Base-by-base conservation (phyloP, 2,329 filamentous ascomycete species). In the Laburnicola sp. region DNA sequence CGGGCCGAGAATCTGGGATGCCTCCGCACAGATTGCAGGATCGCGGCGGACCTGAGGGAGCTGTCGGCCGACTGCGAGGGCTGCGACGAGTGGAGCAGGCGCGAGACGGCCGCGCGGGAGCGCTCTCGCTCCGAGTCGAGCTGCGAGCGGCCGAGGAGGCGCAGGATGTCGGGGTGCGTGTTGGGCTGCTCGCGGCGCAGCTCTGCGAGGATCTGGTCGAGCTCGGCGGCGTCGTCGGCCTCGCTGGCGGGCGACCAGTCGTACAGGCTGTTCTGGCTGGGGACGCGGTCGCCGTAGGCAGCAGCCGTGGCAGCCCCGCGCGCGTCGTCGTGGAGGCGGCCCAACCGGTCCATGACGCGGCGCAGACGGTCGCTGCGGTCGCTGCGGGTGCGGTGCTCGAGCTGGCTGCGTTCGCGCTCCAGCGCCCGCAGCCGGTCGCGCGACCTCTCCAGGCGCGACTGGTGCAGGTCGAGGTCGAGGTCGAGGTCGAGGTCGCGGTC, bases 171-270 rank as follows among this genome's bases (percentile, higher is more conserved):
- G 6, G 71, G 70, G 44, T 74, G 68, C 3, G 70, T 71, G 42
- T 65, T 65, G 1, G 71, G 65, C 50, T 73, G 71, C 50, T 75
- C 67, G 43, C 68, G 65, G 21, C 75, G 64, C 45, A 78, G 57
- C 45, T 76, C 73, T 9, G 63, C 60, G 44, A 77, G 62, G 42
- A 77, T 74, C 39, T 68, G 66, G 41, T 75, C 70, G 45, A 76
- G 63, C 52, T 76, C 75, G 47, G 66, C 66, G 45, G 74, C 69
- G 46, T 67, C 66, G 46, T 68, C 64, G 25, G 63, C 64, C 44
- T 72, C 63, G 34, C 61, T 65, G 6, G 75, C 75, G 7, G 82
- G 82, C 30, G 82, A 81, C 83, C 83, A 85, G 65, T 84, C 82
- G 68, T 85, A 85, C 37, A 85, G 70, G 47, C 74, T 78, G 59